Evolutionary conservation across 148 eudicot genomes (phyloP).

Genomic region (Diospyros kaki): DNA sequence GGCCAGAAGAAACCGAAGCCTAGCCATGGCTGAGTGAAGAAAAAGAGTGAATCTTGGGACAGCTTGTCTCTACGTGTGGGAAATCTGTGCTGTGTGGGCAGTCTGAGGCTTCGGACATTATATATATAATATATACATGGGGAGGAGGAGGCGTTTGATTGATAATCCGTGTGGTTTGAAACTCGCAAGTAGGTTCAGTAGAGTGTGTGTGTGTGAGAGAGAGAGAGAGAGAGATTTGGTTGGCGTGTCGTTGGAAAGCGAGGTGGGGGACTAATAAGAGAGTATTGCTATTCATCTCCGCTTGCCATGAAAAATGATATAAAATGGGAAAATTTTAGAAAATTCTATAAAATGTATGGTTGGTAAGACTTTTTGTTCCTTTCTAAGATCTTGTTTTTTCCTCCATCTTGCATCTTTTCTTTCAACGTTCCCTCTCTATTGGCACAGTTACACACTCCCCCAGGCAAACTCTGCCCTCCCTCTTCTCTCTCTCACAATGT

Average conservation of each 20-base stretch:
- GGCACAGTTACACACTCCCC: too few species aligned
- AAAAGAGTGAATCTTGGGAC: not conserved
- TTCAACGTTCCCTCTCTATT: too few species aligned
- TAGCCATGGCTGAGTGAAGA: not conserved
- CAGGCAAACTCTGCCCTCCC: too few species aligned
- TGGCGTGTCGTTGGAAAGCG: not conserved
- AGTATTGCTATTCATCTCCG: too few species aligned
- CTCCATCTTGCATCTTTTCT: too few species aligned
- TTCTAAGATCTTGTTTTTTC: too few species aligned
- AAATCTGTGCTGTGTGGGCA: not conserved
- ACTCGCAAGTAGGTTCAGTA: not conserved
- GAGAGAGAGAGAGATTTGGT: not conserved
- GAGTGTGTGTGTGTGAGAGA: not conserved
- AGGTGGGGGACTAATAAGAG: not conserved
- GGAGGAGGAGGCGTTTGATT: not conserved
- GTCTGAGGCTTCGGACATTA: fast-evolving
- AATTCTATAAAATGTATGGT: too few species aligned
- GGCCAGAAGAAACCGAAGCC: not conserved
- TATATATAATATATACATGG: too few species aligned
- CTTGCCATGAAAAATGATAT: too few species aligned
- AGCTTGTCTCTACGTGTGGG: not conserved
- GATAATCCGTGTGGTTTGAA: not conserved
- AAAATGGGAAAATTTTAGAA: too few species aligned
- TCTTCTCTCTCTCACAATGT: too few species aligned
- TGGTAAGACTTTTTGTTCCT: too few species aligned